phyloP scores from a whole-genome alignment of 1,284 basidiomycete genomes.

The Anthracocystis setariae region DNA sequence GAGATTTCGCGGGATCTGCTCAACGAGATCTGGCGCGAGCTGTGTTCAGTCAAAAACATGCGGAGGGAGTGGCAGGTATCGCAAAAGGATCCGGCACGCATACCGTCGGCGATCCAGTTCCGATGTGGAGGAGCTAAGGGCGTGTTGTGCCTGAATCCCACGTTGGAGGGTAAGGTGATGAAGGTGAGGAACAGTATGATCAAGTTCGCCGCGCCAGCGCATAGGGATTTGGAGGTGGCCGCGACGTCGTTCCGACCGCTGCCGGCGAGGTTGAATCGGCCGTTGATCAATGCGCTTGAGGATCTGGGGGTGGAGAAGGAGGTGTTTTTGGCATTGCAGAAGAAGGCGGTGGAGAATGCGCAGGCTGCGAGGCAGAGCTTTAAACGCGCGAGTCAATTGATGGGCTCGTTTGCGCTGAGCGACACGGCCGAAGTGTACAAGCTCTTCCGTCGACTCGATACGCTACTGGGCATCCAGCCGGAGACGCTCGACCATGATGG shows the following conservation, averaged over 20 bases:
- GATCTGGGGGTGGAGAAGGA: constrained; percentile 19
- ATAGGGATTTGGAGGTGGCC: constrained; percentile 32
- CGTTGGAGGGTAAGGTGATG: constrained; percentile 19
- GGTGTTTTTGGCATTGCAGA: constrained; percentile 21
- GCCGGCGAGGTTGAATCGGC: constrained; percentile 31
- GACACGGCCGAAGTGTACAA: constrained; percentile 28
- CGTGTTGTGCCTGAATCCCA: constrained; percentile 32
- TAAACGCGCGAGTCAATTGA: constrained; percentile 23
- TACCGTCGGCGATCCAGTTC: constrained; percentile 36
- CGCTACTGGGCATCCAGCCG: constrained; percentile 12
- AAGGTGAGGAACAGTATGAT: constrained; percentile 32
- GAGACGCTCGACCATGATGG: constrained; percentile 16
- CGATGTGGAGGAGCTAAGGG: constrained; percentile 35
- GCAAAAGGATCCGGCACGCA: constrained; percentile 11
- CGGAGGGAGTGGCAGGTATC: constrained; percentile 18
- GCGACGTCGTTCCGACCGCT: constrained; percentile 24
- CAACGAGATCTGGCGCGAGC: constrained; percentile 27
- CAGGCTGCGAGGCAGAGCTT: constrained; percentile 16
- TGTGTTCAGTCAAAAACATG: constrained; percentile 29
- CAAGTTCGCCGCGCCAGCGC: constrained; percentile 31
- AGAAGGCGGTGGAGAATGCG: constrained; percentile 22
- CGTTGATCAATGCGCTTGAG: constrained; percentile 41
- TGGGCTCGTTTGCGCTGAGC: constrained; percentile 23
- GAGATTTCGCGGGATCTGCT: constrained; percentile 25
- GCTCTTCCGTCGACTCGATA: constrained; percentile 20